Evolutionary conservation across 306 rosid species (phyloP).

Genomic region (Fagus crenata): DNA sequence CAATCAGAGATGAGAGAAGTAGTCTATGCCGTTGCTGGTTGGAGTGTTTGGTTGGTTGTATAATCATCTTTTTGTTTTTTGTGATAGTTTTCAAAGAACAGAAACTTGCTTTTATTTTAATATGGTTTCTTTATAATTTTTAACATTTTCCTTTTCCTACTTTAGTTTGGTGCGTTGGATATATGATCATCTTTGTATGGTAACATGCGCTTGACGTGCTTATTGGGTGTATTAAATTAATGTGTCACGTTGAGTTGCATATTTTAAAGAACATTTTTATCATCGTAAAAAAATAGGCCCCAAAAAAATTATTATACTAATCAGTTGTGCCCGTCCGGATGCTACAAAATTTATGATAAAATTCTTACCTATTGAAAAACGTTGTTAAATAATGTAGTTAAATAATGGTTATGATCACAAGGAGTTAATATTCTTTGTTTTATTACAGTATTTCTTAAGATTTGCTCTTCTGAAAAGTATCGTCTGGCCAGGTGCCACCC

Average conservation of each 20-base stretch:
- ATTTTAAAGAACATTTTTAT: slow-evolving; percentile 16
- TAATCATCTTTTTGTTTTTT: not conserved
- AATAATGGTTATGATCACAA: slow-evolving; percentile 27
- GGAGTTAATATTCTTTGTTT: slow-evolving; percentile 11
- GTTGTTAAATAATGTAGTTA: slow-evolving; percentile 31
- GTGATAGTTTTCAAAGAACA: not conserved
- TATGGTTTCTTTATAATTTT: not conserved
- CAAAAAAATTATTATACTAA: not conserved
- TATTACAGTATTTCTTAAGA: slow-evolving; percentile 16
- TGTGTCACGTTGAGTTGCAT: slow-evolving; percentile 37
- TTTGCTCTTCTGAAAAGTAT: slow-evolving; percentile 24
- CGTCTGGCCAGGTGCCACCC: slow-evolving; percentile 36
- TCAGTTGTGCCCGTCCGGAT: slow-evolving; percentile 34
- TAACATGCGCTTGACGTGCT: slow-evolving; percentile 55
- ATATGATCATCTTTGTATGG: not conserved
- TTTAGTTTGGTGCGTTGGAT: slow-evolving; percentile 32
- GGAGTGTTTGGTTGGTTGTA: slow-evolving; percentile 7
- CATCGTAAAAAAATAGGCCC: not conserved
- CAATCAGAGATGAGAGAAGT: not conserved
- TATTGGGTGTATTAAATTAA: slow-evolving; percentile 24
- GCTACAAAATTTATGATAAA: slow-evolving; percentile 33
- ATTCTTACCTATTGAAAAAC: slow-evolving; percentile 9
- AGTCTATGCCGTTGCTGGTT: not conserved
- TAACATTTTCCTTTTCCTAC: not conserved
- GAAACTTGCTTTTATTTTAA: not conserved